phyloP scores from a whole-genome alignment of 2,329 filamentous ascomycete genomes.

The Chrysoporthe puriensis region DNA sequence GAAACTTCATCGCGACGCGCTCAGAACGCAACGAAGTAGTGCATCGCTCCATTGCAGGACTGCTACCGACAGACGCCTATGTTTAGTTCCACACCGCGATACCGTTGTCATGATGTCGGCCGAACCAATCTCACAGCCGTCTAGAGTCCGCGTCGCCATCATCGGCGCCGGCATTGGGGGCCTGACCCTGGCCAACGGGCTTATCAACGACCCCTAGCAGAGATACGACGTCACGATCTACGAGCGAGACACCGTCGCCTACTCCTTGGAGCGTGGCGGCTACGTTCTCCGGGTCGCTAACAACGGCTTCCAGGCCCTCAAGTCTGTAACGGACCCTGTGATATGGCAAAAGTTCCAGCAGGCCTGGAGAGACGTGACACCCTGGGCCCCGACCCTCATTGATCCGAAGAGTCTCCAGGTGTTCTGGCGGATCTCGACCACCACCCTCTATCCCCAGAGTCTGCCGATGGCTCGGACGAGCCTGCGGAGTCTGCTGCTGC shows the following conservation, averaged over 20 bases:
- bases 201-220: not conserved
- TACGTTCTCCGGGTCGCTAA: conserved; percentile 7
- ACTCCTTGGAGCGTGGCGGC: conserved; percentile 1
- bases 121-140: not conserved
- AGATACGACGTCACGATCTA: conserved; percentile 5
- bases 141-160: not conserved
- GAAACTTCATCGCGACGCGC: no score
- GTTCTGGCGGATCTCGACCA: not conserved
- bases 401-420: not conserved
- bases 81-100: not conserved
- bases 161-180: conserved; percentile 7
- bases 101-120: not conserved
- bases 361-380: not conserved
- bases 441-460: not conserved
- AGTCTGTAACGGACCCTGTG: not conserved
- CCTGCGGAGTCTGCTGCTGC: not conserved
- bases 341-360: not conserved
- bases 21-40: no score
- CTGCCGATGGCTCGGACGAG: not conserved
- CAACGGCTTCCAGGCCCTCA: conserved; percentile 8
- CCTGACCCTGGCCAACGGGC: conserved; percentile 6
- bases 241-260: not conserved
- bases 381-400: not conserved
- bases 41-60: no score
- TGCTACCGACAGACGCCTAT: not conserved